Percentiles rank a stretch among this genome's conserved stretches.
phyloP scores from a whole-genome alignment of 495 filamentous ascomycete species.

The Penicillium roqueforti region DNA sequence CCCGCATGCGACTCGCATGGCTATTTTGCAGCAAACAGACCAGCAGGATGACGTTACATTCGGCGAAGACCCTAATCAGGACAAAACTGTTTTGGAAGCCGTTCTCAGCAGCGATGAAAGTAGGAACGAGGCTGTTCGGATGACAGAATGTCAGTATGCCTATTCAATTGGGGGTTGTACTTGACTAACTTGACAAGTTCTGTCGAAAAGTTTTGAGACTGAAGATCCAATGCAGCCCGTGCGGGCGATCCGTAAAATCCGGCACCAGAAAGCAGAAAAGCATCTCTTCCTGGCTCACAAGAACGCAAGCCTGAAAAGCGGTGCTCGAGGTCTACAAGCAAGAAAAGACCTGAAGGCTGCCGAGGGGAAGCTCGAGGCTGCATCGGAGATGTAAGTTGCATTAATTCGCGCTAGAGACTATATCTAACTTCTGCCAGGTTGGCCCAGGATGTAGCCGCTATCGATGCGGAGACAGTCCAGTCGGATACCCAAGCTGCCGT shows the following conservation, averaged over 20 bases:
- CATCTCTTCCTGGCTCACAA: conserved; percentile 64
- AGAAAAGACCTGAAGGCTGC: conserved; percentile 62
- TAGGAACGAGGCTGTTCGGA: conserved; percentile 53
- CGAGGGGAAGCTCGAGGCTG: conserved; percentile 58
- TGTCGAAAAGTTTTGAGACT: conserved; percentile 43
- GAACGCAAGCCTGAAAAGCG: conserved; percentile 67
- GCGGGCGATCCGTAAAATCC: conserved; percentile 54
- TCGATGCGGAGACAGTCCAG: conserved; percentile 49
- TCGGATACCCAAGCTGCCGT: conserved; percentile 59
- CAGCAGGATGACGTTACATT: conserved; percentile 24
- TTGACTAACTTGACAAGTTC: conserved; percentile 19
- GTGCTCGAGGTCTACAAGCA: conserved; percentile 65
- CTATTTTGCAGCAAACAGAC: conserved; percentile 68
- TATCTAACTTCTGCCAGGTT: conserved; percentile 35
- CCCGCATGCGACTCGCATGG: conserved; percentile 59
- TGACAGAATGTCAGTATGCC: conserved; percentile 49
- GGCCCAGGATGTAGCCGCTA: conserved; percentile 49
- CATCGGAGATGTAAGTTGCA: conserved; percentile 44
- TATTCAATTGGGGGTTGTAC: neutral
- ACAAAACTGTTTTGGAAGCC: conserved; percentile 56
- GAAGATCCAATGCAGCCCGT: conserved; percentile 54
- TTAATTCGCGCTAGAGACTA: neutral
- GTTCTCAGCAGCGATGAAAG: conserved; percentile 62
- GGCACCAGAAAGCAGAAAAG: conserved; percentile 54
- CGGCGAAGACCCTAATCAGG: conserved; percentile 11